Evolutionary conservation across 2,329 filamentous ascomycete genomes (phyloP), one percentile per base, ranked within the genome.

Genomic region (Talaromyces sp.): DNA sequence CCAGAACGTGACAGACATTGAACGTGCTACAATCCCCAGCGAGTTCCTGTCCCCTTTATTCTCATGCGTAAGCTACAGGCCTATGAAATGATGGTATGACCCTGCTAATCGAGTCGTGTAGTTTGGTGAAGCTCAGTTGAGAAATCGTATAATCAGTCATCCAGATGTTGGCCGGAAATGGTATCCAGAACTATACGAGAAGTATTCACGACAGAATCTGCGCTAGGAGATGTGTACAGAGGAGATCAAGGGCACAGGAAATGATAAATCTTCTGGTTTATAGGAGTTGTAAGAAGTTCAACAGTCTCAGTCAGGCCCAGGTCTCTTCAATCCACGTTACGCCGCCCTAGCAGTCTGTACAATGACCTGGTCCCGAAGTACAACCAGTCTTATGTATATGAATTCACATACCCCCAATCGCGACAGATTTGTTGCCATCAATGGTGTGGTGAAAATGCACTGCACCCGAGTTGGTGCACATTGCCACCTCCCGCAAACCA

Each of bases 111-210:
- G 3, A 2, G 0, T 9, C 9, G 39, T 18, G 39, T 50, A 76
- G 73, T 75, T 76, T 14, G 73, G 73, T 2, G 73, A 76, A 64
- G 73, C 73, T 6, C 72, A 75, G 60, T 64, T 76, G 18, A 67
- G 73, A 25, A 75, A 76, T 61, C 73, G 73, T 1, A 73, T 76
- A 12, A 54, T 75, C 8, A 75, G 74, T 63, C 73, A 76, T 60
- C 72, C 74, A 1, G 74, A 76, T 18, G 74, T 76, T 1, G 74
- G 73, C 5, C 68, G 67, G 54, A 70, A 67, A 60, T 75, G 74
- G 73, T 76, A 76, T 65, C 70, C 72, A 3, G 70, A 75, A 3
- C 61, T 76, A 11, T 73, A 72, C 39, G 52, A 54, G 9, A 70
- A 67, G 23, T 74, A 74, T 60, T 72, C 71, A 0, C 63, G 67